phyloP scores from a whole-genome alignment of 306 rosid species.

The Cicer yamashitae region DNA sequence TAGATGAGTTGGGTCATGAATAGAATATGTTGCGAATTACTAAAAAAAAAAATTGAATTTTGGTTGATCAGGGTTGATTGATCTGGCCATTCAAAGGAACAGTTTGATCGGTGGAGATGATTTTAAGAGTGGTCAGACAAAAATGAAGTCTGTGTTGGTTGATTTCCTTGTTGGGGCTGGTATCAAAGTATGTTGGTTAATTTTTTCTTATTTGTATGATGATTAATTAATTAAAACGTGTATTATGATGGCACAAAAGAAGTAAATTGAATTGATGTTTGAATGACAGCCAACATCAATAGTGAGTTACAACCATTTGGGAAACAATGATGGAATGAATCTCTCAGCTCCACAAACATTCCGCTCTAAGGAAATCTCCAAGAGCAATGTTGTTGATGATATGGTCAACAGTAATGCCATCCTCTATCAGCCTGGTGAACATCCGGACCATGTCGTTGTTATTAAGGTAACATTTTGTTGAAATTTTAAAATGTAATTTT shows the following conservation, averaged over 20 bases:
- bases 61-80: constrained; percentile 70
- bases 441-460: constrained; percentile 96
- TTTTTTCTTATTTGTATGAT: constrained; percentile 7
- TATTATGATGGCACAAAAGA: background rate
- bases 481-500: no score
- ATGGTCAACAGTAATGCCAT: constrained; percentile 96
- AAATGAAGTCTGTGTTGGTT: constrained; percentile 95
- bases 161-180: constrained; percentile 99
- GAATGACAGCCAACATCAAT: constrained; percentile 86
- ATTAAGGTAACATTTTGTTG: constrained; percentile 58
- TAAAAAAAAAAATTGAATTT: background rate
- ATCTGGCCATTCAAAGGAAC: constrained; percentile 79
- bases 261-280: background rate
- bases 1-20: background rate
- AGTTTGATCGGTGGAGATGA: constrained; percentile 96
- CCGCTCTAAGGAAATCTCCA: constrained; percentile 95
- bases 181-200: constrained; percentile 67
- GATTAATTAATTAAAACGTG: background rate
- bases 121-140: constrained; percentile 99
- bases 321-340: constrained; percentile 98
- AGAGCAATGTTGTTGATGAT: constrained; percentile 97
- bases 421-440: constrained; percentile 91
- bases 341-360: constrained; percentile 97
- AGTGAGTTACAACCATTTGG: constrained; percentile 97
- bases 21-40: no score